These are phyloP conservation scores for Tuber microsphaerosporum DNA, from an alignment of 495 filamentous ascomycete species.

Conservation along the genomic window DNA sequence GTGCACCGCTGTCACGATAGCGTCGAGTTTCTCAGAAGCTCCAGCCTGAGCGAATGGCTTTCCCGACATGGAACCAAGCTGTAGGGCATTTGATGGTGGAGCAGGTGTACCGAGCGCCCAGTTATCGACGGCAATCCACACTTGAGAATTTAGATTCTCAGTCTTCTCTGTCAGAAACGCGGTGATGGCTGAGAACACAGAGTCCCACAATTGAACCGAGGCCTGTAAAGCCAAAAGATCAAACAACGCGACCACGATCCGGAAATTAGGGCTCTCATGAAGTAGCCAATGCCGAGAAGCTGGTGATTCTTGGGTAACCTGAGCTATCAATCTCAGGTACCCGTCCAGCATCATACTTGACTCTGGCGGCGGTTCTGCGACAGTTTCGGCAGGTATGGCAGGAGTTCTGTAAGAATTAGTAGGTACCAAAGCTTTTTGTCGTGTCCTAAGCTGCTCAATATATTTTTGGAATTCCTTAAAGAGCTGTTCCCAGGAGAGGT, in stretches of 20 bases:
- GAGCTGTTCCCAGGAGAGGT: conserved; percentile 86
- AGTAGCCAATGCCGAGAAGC: conserved; percentile 51
- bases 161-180: conserved; percentile 39
- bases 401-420: conserved; percentile 35
- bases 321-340: conserved; percentile 78
- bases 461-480: conserved; percentile 58
- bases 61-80: conserved; percentile 25
- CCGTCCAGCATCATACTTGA: conserved; percentile 85
- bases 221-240: conserved; percentile 36
- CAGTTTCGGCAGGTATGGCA: conserved; percentile 43
- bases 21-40: conserved; percentile 37
- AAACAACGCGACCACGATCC: conserved; percentile 33
- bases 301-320: conserved; percentile 65
- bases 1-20: conserved; percentile 38
- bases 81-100: conserved; percentile 25
- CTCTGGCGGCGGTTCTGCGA: conserved; percentile 69
- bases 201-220: conserved; percentile 40
- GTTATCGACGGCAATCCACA: conserved; percentile 37
- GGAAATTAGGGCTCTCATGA: conserved; percentile 53
- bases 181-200: conserved; percentile 40
- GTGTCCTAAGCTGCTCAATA: conserved; percentile 35
- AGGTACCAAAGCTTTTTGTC: conserved; percentile 31
- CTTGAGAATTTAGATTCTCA: conserved; percentile 28
- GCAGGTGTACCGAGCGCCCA: conserved; percentile 36
- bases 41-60: conserved; percentile 31